Evolutionary conservation across 139 green algal species (phyloP), one percentile per base, ranked within the genome.

Genomic region (Chlamydomonas asymmetrica): DNA sequence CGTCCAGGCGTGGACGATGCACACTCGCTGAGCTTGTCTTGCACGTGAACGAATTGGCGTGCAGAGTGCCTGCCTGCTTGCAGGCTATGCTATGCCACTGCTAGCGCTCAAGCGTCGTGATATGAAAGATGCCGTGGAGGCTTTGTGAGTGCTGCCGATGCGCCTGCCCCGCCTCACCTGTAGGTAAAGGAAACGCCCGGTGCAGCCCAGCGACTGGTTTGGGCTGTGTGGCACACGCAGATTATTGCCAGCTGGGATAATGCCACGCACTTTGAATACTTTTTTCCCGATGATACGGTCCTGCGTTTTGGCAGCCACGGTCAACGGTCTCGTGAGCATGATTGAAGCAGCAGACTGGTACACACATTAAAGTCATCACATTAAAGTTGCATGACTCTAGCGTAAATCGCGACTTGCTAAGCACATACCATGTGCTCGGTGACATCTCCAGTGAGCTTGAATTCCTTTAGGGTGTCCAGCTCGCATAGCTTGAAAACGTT

Each of bases 401-500:
- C 10, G 31, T 8, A 10, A 2, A 39, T 61, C 40, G 45, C n/a
- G n/a, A n/a, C n/a, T n/a, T n/a, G n/a, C n/a, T n/a, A n/a, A 31
- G 4, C 10, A 40, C 86, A 32, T 23, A 92, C 89, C 83, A 94
- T 85, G 32, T 80, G 59, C 5, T 73, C 60, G 18, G 65, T 82
- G 29, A 92, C 88, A 50, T 93, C 87, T 5, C 91, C 91, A 22
- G 82, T 76, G 7, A 77, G 75, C 37, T 81, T 69, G 20, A 84
- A 65, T 79, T 93, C 74, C 49, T 74, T 82, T 61, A 80, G 69
- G 4, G 70, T 72, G 10, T 95, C 85, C 37, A 89, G 82, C 9
- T 84, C 80, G 73, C 84, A 91, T 7, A 89, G 79, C 75, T 90
- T 91, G 74, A 96, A 93, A 0, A 93, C 73, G 70, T 93, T 91